These are phyloP conservation scores for Xanthoconium separans DNA, from an alignment of 1,284 basidiomycete genomes.

Conservation along the genomic window DNA sequence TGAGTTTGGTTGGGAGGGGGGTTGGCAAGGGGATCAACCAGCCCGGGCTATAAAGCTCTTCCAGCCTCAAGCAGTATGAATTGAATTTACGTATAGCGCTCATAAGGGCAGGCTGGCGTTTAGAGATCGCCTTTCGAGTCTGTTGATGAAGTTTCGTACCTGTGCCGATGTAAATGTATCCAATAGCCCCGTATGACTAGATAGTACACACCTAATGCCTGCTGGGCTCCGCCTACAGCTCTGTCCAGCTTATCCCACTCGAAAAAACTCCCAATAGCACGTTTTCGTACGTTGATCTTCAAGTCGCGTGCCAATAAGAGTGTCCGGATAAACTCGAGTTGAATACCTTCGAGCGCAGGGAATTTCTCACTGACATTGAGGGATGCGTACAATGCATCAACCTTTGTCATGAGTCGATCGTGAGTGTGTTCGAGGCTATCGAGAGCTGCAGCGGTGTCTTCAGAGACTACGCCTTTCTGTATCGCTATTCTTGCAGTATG, in stretches of 20 bases:
- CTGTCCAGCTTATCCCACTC: constrained; percentile 39
- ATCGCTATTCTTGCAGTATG: constrained; percentile 10
- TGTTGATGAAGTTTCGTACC: too few species aligned
- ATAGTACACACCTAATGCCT: constrained; percentile 28
- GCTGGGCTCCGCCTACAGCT: constrained; percentile 29
- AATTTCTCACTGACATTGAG: constrained; percentile 36
- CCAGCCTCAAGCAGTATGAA: constrained; percentile 1
- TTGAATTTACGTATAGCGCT: constrained; percentile 9
- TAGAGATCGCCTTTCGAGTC: constrained; percentile 5
- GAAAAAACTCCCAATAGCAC: constrained; percentile 37
- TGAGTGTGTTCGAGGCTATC: constrained; percentile 21
- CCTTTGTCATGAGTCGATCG: constrained; percentile 8
- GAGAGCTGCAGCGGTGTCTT: constrained; percentile 5
- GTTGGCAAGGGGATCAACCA: constrained; percentile 35
- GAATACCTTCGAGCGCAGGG: constrained; percentile 31
- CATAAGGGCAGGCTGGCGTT: constrained; percentile 7
- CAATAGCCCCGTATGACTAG: too few species aligned
- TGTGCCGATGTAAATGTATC: not conserved
- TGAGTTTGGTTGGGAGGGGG: constrained; percentile 31
- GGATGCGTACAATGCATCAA: constrained; percentile 29
- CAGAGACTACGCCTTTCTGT: not conserved
- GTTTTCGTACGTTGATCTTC: constrained; percentile 39
- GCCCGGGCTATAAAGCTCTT: constrained; percentile 20
- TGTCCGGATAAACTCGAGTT: constrained; percentile 33
- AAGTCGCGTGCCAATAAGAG: constrained; percentile 36